Percentiles rank a stretch among this genome's conserved stretches.
Evolutionary conservation across 371 early-diverging fungal genomes (phyloP).

Genomic region (Coemansia sp.): DNA sequence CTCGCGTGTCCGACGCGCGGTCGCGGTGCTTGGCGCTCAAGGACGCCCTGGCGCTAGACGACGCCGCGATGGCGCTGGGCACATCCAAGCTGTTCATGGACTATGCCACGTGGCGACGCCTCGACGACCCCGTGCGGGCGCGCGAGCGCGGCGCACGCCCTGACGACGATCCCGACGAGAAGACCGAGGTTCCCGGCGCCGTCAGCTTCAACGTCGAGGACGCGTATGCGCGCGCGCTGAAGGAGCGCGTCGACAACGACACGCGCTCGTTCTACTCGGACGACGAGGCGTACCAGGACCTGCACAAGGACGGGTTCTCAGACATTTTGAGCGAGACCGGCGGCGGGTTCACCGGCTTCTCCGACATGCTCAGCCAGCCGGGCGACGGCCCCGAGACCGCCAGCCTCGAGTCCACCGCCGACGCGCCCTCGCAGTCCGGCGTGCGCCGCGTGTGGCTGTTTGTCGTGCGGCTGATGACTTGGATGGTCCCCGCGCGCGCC

Average conservation of each 20-base stretch:
- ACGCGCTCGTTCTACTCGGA: conserved; percentile 70
- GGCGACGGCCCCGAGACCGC: conserved; percentile 21
- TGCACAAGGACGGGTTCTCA: conserved; percentile 44
- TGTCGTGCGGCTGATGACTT: conserved; percentile 71
- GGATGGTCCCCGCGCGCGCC: conserved; percentile 75
- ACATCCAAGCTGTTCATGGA: conserved; percentile 68
- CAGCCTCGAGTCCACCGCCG: conserved; percentile 40
- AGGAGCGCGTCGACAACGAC: conserved; percentile 55
- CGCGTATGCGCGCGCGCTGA: conserved; percentile 26
- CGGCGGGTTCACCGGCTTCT: conserved; percentile 32
- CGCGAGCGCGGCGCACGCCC: conserved; percentile 36
- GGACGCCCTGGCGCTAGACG: conserved; percentile 58
- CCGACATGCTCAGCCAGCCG: conserved; percentile 33
- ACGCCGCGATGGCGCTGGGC: conserved; percentile 69
- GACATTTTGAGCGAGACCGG: conserved; percentile 41
- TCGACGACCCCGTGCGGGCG: conserved; percentile 66
- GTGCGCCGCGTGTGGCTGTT: conserved; percentile 67
- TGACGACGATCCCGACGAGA: conserved; percentile 27
- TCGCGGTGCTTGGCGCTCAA: conserved; percentile 57
- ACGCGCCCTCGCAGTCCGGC: conserved; percentile 7
- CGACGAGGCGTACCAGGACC: conserved; percentile 54
- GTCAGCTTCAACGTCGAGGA: conserved; percentile 38
- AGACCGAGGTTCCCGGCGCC: conserved; percentile 11
- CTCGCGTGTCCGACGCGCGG: conserved; percentile 23
- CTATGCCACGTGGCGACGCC: conserved; percentile 66